Percentiles rank a stretch among this genome's conserved stretches.
phyloP scores from a whole-genome alignment of 1,139 yeast species.

The Blastobotrys aristatus region DNA sequence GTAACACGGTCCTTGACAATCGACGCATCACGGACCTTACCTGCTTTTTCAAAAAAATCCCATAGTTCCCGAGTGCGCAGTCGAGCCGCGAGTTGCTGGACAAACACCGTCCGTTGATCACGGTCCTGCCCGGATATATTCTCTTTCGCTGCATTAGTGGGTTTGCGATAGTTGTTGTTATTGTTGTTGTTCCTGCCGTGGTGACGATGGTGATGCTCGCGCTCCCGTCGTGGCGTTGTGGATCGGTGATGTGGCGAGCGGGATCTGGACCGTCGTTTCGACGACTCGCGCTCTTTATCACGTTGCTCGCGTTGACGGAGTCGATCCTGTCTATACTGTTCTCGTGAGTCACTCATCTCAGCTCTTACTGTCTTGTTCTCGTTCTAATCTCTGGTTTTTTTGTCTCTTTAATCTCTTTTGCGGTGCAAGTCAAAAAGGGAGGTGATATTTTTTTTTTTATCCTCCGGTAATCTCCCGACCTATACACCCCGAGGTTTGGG shows the following conservation, averaged over 20 bases:
- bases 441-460: too few species aligned
- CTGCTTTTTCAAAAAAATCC: conserved; percentile 36
- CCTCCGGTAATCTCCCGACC: too few species aligned
- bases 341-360: conserved; percentile 1
- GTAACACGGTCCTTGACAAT: conserved; percentile 37
- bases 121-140: conserved; percentile 15
- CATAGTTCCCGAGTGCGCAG: conserved; percentile 33
- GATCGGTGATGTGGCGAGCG: conserved; percentile 4
- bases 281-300: conserved; percentile 1
- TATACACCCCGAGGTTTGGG: too few species aligned
- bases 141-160: neutral
- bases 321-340: conserved; percentile 5
- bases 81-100: conserved; percentile 37
- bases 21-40: conserved; percentile 36
- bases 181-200: neutral
- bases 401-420: too few species aligned
- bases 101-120: conserved; percentile 37
- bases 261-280: neutral
- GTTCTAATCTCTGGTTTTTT: too few species aligned
- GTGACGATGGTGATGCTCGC: too few species aligned
- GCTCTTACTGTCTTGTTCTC: too few species aligned
- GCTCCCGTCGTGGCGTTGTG: conserved; percentile 6
- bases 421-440: too few species aligned
- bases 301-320: conserved; percentile 5
- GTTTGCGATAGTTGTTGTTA: neutral